Evolutionary conservation across 78 protist species (phyloP).

Genomic region (Pigoraptor vietnamica): DNA sequence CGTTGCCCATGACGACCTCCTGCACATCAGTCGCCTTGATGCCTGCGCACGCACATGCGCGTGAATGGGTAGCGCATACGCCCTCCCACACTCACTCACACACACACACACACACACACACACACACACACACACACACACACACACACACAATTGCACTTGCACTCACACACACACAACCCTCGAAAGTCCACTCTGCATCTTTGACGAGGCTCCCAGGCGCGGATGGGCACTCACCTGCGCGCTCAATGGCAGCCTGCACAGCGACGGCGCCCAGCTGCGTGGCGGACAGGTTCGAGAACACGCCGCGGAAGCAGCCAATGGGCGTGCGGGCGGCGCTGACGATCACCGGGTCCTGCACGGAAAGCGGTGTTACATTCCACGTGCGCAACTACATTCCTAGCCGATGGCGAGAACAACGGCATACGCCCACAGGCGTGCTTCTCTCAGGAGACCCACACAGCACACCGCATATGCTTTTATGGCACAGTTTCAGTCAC

Average conservation of each 20-base stretch:
- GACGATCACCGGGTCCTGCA: constrained; percentile 66
- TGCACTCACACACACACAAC: no score
- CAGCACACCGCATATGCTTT: no score
- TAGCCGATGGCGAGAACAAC: no score
- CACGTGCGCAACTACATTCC: no score
- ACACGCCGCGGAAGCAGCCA: constrained; percentile 61
- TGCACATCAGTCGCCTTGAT: constrained; percentile 11
- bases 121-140: background rate
- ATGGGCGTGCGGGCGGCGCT: constrained; percentile 86
- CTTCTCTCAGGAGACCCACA: no score
- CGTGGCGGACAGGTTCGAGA: constrained; percentile 63
- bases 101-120: background rate
- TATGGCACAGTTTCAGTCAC: no score
- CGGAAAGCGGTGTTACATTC: background rate
- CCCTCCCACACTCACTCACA: background rate
- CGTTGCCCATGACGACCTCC: constrained; percentile 87
- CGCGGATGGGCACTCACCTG: constrained; percentile 14
- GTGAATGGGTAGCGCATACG: background rate
- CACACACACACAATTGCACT: background rate
- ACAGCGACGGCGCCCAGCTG: constrained; percentile 78
- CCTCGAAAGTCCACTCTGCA: background rate
- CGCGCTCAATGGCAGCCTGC: constrained; percentile 61
- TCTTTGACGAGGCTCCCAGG: background rate
- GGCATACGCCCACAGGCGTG: no score
- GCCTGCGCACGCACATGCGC: background rate